Evolutionary conservation across 176 grass and related monocot species (phyloP).

Genomic region (Bolboschoenus planiculmis): DNA sequence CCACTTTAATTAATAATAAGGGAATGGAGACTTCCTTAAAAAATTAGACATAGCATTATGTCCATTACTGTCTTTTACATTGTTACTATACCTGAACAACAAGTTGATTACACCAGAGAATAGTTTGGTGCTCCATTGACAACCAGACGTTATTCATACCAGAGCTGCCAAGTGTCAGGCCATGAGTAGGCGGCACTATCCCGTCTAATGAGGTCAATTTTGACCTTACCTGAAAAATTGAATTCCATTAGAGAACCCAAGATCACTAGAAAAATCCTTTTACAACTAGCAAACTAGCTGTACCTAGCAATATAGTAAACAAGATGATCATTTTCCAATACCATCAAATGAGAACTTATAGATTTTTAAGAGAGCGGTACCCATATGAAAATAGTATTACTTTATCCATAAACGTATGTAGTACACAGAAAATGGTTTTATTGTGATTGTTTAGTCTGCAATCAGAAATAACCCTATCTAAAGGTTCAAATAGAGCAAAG

Average conservation of each 20-base stretch:
- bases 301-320: background rate
- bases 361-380: background rate
- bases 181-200: constrained; percentile 84
- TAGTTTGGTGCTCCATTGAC: constrained; percentile 93
- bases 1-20: background rate
- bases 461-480: constrained; percentile 4
- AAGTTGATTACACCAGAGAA: constrained; percentile 99
- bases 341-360: background rate
- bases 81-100: constrained; percentile 62
- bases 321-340: background rate
- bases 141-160: constrained; percentile 97
- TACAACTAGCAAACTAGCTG: background rate
- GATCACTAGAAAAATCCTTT: background rate
- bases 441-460: background rate
- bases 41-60: background rate
- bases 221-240: constrained; percentile 53
- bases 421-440: background rate
- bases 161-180: constrained; percentile 83
- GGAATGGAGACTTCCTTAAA: background rate
- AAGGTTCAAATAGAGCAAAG: background rate
- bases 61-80: background rate
- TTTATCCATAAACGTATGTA: background rate
- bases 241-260: background rate
- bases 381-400: background rate
- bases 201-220: constrained; percentile 71